Conservation (phyloP, 2,329 filamentous ascomycete genomes). For the Fusarium nurragi region DNA sequence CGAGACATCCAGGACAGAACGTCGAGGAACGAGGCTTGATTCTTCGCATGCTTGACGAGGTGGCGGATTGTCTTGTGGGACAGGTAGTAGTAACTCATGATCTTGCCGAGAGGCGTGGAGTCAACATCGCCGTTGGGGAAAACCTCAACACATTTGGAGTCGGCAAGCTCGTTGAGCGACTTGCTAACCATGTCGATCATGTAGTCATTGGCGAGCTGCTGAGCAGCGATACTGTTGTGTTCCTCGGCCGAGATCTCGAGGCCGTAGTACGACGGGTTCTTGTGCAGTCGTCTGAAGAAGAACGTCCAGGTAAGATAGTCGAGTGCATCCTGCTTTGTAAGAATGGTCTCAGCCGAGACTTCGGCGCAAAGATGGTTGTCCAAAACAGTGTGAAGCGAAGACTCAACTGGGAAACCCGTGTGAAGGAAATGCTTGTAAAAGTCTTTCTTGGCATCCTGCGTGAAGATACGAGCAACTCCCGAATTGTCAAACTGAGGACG, state of each 20-base stretch:
- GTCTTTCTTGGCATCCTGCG: constrained; percentile 95
- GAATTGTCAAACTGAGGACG: constrained; percentile 96
- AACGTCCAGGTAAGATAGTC: constrained; percentile 99
- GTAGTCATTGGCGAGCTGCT: constrained; percentile 89
- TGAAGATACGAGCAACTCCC: constrained; percentile 96
- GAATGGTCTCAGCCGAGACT: constrained; percentile 89
- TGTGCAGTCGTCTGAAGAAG: constrained; percentile 96
- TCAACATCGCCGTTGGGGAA: constrained; percentile 90
- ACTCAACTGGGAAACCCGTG: constrained; percentile 97
- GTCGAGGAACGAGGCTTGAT: constrained; percentile 79
- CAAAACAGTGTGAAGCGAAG: constrained; percentile 92
- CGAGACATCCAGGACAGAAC: constrained; percentile 91
- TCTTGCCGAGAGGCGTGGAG: constrained; percentile 90
- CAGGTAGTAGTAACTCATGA: constrained; percentile 99
- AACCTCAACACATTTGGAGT: constrained; percentile 84
- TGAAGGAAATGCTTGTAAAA: constrained; percentile 99
- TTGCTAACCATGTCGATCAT: constrained; percentile 93
- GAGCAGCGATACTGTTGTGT: constrained; percentile 86
- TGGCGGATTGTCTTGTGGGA: constrained; percentile 94
- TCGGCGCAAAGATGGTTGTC: constrained; percentile 98
- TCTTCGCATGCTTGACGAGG: constrained; percentile 79
- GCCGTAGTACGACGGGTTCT: constrained; percentile 98
- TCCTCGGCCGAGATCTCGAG: constrained; percentile 93
- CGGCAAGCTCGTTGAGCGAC: constrained; percentile 81
- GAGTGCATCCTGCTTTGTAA: constrained; percentile 94